Evolutionary conservation across 2,329 filamentous ascomycete genomes (phyloP).

Genomic region (Ilyonectria destructans): DNA sequence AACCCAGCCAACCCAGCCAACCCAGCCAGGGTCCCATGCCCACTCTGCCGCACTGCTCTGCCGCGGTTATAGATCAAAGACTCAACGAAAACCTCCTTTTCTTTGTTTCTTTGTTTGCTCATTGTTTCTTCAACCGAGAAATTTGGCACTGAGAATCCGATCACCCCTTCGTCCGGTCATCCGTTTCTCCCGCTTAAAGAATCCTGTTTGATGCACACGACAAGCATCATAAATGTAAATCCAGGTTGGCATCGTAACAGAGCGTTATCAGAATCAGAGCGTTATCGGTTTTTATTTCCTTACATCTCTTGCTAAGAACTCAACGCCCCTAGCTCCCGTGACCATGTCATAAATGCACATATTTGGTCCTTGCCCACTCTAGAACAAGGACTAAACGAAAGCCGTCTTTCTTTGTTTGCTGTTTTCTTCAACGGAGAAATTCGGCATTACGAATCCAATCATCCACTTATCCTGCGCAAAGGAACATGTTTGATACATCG

Average conservation of each 20-base stretch:
- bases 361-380: background rate
- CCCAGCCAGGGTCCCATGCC: slow-evolving; percentile 34
- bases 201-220: too few relatives aligned
- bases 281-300: too few relatives aligned
- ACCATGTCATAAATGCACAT: background rate
- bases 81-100: slow-evolving; percentile 2
- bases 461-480: background rate
- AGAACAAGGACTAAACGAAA: background rate
- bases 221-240: too few relatives aligned
- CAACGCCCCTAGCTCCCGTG: too few relatives aligned
- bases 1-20: background rate
- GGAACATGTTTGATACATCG: slow-evolving; percentile 14
- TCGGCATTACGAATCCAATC: background rate
- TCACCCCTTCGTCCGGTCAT: too few relatives aligned
- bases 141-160: background rate
- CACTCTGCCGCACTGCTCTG: slow-evolving; percentile 21
- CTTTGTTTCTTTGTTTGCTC: background rate
- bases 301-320: too few relatives aligned
- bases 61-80: slow-evolving; percentile 23
- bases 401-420: background rate
- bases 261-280: too few relatives aligned
- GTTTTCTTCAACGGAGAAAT: background rate
- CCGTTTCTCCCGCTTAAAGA: too few relatives aligned
- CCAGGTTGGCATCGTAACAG: too few relatives aligned
- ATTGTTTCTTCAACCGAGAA: slow-evolving; percentile 11